Conservation (phyloP, 495 filamentous ascomycete species). For the Neurospora intermedia region DNA sequence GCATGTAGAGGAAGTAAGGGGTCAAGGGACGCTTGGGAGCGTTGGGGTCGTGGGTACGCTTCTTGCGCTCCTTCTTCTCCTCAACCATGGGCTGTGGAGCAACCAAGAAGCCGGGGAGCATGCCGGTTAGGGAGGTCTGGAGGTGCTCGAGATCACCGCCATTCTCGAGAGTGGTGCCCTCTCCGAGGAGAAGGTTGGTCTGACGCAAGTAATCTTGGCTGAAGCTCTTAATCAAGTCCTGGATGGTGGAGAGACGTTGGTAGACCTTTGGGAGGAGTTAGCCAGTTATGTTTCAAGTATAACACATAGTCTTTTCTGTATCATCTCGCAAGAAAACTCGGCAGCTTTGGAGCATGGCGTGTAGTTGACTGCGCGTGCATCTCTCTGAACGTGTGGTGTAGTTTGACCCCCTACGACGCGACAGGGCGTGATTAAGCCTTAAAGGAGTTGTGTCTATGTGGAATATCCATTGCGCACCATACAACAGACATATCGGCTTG, state of each 20-base stretch:
- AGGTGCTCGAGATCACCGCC: slow-evolving; percentile 41
- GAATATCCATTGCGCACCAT: neutral
- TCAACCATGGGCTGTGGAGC: slow-evolving; percentile 34
- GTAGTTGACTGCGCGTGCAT: neutral
- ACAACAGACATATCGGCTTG: neutral
- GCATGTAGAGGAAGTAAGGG: slow-evolving; percentile 89
- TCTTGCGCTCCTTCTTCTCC: slow-evolving; percentile 75
- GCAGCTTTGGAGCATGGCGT: neutral
- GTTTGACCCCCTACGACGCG: neutral
- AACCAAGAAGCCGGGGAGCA: slow-evolving; percentile 26
- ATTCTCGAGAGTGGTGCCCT: slow-evolving; percentile 41
- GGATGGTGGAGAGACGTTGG: slow-evolving; percentile 58
- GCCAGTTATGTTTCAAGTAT: slow-evolving; percentile 3
- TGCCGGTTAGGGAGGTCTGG: slow-evolving; percentile 30
- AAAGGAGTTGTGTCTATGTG: neutral
- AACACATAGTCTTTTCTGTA: neutral
- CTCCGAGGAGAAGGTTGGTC: slow-evolving; percentile 64
- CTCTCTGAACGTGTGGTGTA: neutral
- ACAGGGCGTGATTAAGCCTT: neutral
- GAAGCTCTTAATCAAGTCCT: slow-evolving; percentile 60
- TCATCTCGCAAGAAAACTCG: neutral
- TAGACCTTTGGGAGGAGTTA: slow-evolving; percentile 54
- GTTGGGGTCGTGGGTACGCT: slow-evolving; percentile 82
- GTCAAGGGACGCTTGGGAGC: slow-evolving; percentile 89
- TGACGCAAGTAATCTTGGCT: slow-evolving; percentile 73